Evolutionary conservation across 371 early-diverging fungal genomes (phyloP), one percentile per base, ranked within the genome.

Genomic region (Lichtheimia corymbifera): DNA sequence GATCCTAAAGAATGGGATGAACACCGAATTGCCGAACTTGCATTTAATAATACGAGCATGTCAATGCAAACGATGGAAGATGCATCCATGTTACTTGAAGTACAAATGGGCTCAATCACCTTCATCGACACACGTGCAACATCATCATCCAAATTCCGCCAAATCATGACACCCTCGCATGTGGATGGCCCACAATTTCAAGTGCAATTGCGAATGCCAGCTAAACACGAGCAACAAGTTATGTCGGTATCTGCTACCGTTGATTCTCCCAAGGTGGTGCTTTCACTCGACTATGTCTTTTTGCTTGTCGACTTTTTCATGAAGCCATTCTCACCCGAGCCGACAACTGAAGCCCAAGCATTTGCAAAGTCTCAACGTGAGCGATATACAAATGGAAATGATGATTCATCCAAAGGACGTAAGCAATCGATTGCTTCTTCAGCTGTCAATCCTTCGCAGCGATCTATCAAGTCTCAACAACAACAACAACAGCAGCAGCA

Each of bases 281-380:
- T 96, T 15, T 91, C 91, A 9, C 70, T 95, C 15, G 95, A 97
- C 65, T 92, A 92, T 61, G 41, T 94, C 30, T 86, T 92, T 58
- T 81, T 87, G 2, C 72, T 94, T 9, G 77, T 84, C 24, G 82
- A 85, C 59, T 95, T 90, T 67, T 88, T 91, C 60, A 67, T 83
- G 71, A 80, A 84, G 13, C 89, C 90, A 3, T 82, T 87, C 59
- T 64, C 62, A 7, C 59, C 59, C 0, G 58, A 62, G 18, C 44
- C 47, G 13, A 63, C 67, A 6, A 80, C 77, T 1, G 77, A 73
- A 43, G 77, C 80, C 4, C 80, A 80, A 41, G 67, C 63, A 18
- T 77, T 59, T 59, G 80, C 72, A n/a, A 68, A 72, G 45, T 68
- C 73, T 13, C 76, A 73, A 40, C 67, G 66, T 14, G 42, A 55